phyloP scores from a whole-genome alignment of 805 yeast genomes.

The Candida hungchunana region DNA sequence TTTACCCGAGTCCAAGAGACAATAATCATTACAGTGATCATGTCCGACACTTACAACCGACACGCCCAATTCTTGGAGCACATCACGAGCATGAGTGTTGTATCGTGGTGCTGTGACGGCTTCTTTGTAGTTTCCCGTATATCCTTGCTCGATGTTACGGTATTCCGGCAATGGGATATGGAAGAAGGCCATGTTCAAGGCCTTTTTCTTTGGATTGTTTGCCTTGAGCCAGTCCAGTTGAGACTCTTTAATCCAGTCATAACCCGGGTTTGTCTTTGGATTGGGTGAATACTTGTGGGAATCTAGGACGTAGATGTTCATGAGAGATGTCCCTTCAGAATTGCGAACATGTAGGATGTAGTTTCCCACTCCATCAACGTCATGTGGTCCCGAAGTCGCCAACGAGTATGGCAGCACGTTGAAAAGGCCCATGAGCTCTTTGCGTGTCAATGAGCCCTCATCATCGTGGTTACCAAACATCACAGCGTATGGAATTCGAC shows the following conservation, averaged over 20 bases:
- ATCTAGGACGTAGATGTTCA: constrained; percentile 74
- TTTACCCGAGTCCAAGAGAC: constrained; percentile 46
- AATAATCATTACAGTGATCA: constrained; percentile 93
- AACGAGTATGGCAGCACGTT: constrained; percentile 63
- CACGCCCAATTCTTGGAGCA: constrained; percentile 64
- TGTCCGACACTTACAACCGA: constrained; percentile 82
- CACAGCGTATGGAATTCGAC: constrained; percentile 78
- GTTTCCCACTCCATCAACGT: constrained; percentile 81
- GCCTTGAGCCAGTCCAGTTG: constrained; percentile 57
- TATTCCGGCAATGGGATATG: constrained; percentile 94
- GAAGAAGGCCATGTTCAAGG: constrained; percentile 88
- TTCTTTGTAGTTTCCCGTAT: constrained; percentile 67
- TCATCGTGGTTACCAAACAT: constrained; percentile 94
- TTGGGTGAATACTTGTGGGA: constrained; percentile 70
- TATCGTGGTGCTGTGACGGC: constrained; percentile 72
- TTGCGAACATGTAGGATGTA: constrained; percentile 50
- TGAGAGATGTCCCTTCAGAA: constrained; percentile 33
- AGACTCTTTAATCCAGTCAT: constrained; percentile 76
- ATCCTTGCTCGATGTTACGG: constrained; percentile 39
- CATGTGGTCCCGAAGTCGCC: constrained; percentile 58
- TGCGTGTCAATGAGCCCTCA: constrained; percentile 66
- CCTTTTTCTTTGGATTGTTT: too few relatives aligned
- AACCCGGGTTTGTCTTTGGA: constrained; percentile 69
- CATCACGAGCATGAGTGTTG: constrained; percentile 62
- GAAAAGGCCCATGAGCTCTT: constrained; percentile 55